phyloP scores from a whole-genome alignment of 768 basidiomycete species.

The Austroboletus festivus region DNA sequence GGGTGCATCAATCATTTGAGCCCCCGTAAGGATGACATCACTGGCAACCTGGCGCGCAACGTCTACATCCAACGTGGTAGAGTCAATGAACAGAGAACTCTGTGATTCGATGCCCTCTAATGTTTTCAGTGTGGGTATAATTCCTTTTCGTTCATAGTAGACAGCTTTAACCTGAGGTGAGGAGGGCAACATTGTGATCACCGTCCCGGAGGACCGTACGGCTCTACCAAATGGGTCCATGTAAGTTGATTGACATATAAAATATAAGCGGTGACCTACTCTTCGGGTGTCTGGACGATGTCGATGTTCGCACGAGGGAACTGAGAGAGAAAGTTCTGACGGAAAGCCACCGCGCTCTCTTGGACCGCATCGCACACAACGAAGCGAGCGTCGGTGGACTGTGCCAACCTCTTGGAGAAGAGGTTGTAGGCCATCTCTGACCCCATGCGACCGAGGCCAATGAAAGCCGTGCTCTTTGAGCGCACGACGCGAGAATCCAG shows the following conservation, averaged over 20 bases:
- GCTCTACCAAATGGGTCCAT: constrained; percentile 44
- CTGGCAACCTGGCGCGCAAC: constrained; percentile 65
- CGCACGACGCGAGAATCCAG: constrained; percentile 38
- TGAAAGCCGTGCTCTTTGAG: constrained; percentile 63
- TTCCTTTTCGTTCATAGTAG: constrained; percentile 58
- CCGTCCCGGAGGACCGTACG: constrained; percentile 54
- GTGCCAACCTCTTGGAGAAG: constrained; percentile 68
- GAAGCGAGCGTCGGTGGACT: constrained; percentile 53
- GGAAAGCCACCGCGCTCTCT: constrained; percentile 56
- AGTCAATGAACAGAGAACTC: constrained; percentile 75
- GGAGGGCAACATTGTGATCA: constrained; percentile 91
- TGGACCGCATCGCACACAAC: constrained; percentile 76
- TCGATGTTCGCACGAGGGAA: constrained; percentile 60
- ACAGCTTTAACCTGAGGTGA: constrained; percentile 83
- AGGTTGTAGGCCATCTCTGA: constrained; percentile 84
- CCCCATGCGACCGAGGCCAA: constrained; percentile 88
- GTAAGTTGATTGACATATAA: constrained; percentile 5
- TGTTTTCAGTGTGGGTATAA: constrained; percentile 59
- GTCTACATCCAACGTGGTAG: constrained; percentile 83
- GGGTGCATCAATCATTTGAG: constrained; percentile 86
- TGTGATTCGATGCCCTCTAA: constrained; percentile 38
- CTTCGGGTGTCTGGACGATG: constrained; percentile 61
- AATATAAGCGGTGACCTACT: constrained; percentile 48
- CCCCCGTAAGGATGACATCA: constrained; percentile 52
- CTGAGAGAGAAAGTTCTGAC: constrained; percentile 48